phyloP scores from a whole-genome alignment of 2,329 filamentous ascomycete genomes.

The Endothia cerciana region DNA sequence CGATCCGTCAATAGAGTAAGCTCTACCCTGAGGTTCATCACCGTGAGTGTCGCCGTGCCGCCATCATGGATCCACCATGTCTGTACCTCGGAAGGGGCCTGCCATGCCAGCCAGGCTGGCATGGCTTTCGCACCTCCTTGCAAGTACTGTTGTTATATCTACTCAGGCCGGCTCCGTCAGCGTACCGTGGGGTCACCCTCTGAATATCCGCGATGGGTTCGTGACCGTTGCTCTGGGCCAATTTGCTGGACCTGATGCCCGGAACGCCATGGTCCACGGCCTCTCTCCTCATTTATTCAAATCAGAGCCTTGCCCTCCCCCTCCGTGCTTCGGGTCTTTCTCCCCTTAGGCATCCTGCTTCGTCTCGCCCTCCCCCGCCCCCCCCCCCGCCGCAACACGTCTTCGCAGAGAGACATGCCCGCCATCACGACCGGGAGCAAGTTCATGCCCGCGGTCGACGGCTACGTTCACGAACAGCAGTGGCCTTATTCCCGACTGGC shows the following conservation, averaged over 20 bases:
- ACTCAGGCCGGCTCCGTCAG: constrained; percentile 7
- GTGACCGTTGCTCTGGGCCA: not conserved
- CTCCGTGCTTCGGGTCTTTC: not conserved
- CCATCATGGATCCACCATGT: constrained; percentile 19
- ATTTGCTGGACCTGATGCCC: not conserved
- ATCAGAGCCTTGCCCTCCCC: not conserved
- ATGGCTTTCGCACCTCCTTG: constrained; percentile 5
- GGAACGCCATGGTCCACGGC: constrained; percentile 5
- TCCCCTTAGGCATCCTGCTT: constrained; percentile 3
- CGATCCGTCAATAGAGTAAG: constrained; percentile 23
- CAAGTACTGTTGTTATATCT: constrained; percentile 16
- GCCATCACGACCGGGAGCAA: constrained; percentile 20
- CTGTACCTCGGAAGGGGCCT: constrained; percentile 7
- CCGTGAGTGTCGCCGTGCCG: constrained; percentile 8
- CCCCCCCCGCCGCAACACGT: constrained; percentile 3
- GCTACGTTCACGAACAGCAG: constrained; percentile 14
- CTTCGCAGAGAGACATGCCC: constrained; percentile 24
- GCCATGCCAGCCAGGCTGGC: constrained; percentile 18
- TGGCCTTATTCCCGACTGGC: not conserved
- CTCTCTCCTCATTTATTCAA: constrained; percentile 1
- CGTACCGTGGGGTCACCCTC: not conserved
- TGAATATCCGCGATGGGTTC: not conserved
- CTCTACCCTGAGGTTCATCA: constrained; percentile 14
- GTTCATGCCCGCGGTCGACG: constrained; percentile 7
- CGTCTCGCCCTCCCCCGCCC: not conserved